These are phyloP conservation scores for Orbilia brochopaga DNA, from an alignment of 2,329 filamentous ascomycete species.

Conservation along the genomic window DNA sequence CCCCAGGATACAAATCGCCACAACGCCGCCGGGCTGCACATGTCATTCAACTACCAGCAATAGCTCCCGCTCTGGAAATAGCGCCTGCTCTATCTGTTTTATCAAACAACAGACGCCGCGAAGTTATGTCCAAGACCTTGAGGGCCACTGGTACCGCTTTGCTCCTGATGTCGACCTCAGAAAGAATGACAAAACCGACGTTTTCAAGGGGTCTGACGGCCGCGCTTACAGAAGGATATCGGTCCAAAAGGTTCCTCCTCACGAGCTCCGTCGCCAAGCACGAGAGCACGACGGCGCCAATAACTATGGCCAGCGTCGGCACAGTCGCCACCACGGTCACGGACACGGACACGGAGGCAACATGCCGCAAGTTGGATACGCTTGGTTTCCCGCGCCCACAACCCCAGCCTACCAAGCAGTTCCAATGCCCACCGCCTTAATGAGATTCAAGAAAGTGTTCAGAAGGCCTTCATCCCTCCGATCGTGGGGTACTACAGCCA, in stretches of 20 bases:
- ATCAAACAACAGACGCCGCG: conserved; percentile 43
- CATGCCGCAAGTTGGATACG: neutral
- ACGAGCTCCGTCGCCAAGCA: conserved; percentile 20
- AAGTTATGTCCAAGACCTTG: conserved; percentile 35
- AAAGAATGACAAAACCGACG: conserved; percentile 26
- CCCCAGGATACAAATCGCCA: conserved; percentile 33
- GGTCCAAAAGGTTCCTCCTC: conserved; percentile 29
- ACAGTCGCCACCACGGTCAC: conserved; percentile 3
- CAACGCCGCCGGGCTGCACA: conserved; percentile 22
- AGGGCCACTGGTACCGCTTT: conserved; percentile 30
- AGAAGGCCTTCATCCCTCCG: conserved; percentile 2
- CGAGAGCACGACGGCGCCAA: conserved; percentile 7
- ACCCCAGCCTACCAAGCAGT: conserved; percentile 14
- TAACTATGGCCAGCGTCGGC: conserved; percentile 7
- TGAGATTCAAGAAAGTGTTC: conserved; percentile 38
- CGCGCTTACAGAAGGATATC: conserved; percentile 34
- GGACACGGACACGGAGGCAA: neutral
- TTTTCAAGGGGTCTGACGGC: conserved; percentile 46
- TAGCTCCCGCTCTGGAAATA: conserved; percentile 18
- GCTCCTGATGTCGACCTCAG: conserved; percentile 36
- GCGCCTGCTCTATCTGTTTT: conserved; percentile 36
- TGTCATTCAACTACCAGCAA: conserved; percentile 16
- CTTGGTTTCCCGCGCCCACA: conserved; percentile 15
- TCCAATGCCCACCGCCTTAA: conserved; percentile 21
- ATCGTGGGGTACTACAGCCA: conserved; percentile 6